Percentiles rank a stretch among this genome's conserved stretches.
Evolutionary conservation across 2,329 filamentous ascomycete species (phyloP).

Genomic region (Talaromyces funiculosus): DNA sequence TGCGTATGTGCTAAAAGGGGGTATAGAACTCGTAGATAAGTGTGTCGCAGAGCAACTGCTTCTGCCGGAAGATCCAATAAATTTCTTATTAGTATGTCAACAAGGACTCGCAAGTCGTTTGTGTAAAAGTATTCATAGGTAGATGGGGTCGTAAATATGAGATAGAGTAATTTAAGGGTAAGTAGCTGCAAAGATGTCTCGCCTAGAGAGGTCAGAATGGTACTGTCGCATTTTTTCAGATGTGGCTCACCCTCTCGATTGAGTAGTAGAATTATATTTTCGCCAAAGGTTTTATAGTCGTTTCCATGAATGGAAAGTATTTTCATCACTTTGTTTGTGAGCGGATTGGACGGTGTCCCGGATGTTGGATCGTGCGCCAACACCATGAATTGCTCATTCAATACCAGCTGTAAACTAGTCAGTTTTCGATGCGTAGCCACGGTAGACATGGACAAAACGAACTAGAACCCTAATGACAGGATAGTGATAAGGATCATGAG

Average conservation of each 20-base stretch:
- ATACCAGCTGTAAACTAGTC: slow-evolving; percentile 60
- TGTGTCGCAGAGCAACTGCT: slow-evolving; percentile 68
- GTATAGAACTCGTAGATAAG: slow-evolving; percentile 87
- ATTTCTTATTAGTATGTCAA: slow-evolving; percentile 95
- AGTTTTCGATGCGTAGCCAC: neutral
- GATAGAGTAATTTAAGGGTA: slow-evolving; percentile 92
- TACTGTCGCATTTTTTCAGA: neutral
- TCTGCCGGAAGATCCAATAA: slow-evolving; percentile 92
- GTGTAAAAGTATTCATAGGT: slow-evolving; percentile 99
- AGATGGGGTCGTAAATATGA: slow-evolving; percentile 84
- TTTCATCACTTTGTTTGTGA: slow-evolving; percentile 94
- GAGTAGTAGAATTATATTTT: slow-evolving; percentile 90
- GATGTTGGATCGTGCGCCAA: slow-evolving; percentile 51
- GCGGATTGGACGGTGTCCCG: slow-evolving; percentile 38
- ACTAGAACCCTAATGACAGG: slow-evolving; percentile 89
- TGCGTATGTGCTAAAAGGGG: slow-evolving; percentile 89
- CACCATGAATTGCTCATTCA: slow-evolving; percentile 99
- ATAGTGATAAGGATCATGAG: slow-evolving; percentile 90
- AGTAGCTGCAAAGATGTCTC: slow-evolving; percentile 91
- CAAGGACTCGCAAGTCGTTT: slow-evolving; percentile 86
- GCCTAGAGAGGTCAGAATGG: slow-evolving; percentile 34
- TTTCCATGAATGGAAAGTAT: slow-evolving; percentile 74
- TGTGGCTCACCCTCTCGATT: slow-evolving; percentile 67
- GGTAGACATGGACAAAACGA: slow-evolving; percentile 30
- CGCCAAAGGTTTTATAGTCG: slow-evolving; percentile 87